Evolutionary conservation across 148 eudicot species (phyloP), one percentile per base, ranked within the genome.

Genomic region (Diospyros lotus): DNA sequence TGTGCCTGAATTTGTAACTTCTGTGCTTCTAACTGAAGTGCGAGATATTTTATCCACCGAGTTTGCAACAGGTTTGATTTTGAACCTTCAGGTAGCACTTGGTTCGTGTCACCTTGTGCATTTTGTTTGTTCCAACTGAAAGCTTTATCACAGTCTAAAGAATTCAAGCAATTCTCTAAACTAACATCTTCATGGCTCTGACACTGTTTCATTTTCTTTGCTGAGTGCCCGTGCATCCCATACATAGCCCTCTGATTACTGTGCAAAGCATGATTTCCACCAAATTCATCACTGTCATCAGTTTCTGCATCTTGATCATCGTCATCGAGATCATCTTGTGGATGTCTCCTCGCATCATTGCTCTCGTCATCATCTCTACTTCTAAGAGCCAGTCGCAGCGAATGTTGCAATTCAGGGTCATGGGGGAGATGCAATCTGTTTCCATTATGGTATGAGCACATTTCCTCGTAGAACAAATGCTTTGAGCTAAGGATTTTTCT

Each of bases 401-500:
- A 89, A 66, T 67, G 84, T 82, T 90, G 91, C 75, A 93, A 77
- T 42, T 90, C 95, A 46, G 87, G 90, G 69, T 93, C 98, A 84
- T 82, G 93, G 14, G 98, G 98, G 62, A 93, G 85, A 75, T 86
- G 91, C 60, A 93, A 71, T 55, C 92, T 78, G 75, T 93, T 93
- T 46, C 82, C 82, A 45, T 93, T 90, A 81, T 90, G 93, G 73
- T 89, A 93, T 11, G 98, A 90, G 72, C 98, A 93, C 98, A 92
- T 89, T 76, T 90, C 98, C 76, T 93, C 98, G 55, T 93, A 90
- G 70, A 89, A 91, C 81, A 93, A 85, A 54, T 93, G 98, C 78
- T 93, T 93, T 40, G 98, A 90, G 82, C 91, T 93, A 76, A 93
- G 65, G 56, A 93, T 90, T 75, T 87, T 93, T 74, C 88, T 84